Evolutionary conservation across 2,329 filamentous ascomycete genomes (phyloP).

Genomic region (Sarocladiaceae sp.): DNA sequence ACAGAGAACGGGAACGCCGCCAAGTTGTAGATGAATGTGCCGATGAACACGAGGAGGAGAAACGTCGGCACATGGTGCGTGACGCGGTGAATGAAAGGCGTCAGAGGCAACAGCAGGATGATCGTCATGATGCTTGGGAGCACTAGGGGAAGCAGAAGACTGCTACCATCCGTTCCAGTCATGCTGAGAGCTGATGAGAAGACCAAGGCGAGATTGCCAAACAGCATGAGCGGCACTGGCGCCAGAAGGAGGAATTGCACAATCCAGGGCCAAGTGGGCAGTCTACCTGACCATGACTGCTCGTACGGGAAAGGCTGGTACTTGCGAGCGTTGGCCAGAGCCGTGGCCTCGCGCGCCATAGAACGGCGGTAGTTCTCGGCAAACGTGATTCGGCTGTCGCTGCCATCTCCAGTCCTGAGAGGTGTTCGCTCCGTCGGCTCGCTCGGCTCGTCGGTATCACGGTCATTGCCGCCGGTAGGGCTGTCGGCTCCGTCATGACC

Average conservation of each 20-base stretch:
- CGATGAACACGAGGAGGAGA: conserved; percentile 67
- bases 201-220: conserved; percentile 72
- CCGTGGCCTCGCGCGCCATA: conserved; percentile 25
- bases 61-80: conserved; percentile 78
- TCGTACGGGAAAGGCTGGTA: conserved; percentile 60
- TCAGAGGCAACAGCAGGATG: conserved; percentile 68
- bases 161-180: conserved; percentile 79
- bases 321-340: conserved; percentile 17
- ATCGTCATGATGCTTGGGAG: conserved; percentile 64
- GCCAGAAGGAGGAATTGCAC: conserved; percentile 78
- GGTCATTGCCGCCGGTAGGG: conserved; percentile 12
- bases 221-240: conserved; percentile 71
- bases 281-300: conserved; percentile 76
- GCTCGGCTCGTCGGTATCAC: conserved; percentile 14
- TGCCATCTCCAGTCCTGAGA: conserved; percentile 35
- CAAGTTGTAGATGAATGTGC: conserved; percentile 81
- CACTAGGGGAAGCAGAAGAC: conserved; percentile 67
- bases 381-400: conserved; percentile 41
- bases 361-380: conserved; percentile 52
- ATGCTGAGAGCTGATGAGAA: conserved; percentile 70
- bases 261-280: conserved; percentile 85
- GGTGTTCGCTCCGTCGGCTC: conserved; percentile 50
- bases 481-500: conserved; percentile 5
- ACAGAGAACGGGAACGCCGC: conserved; percentile 83
- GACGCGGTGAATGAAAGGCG: conserved; percentile 83